These are phyloP conservation scores for Penicillium dipodomyicola DNA, from an alignment of 495 filamentous ascomycete genomes.

Conservation along the genomic window DNA sequence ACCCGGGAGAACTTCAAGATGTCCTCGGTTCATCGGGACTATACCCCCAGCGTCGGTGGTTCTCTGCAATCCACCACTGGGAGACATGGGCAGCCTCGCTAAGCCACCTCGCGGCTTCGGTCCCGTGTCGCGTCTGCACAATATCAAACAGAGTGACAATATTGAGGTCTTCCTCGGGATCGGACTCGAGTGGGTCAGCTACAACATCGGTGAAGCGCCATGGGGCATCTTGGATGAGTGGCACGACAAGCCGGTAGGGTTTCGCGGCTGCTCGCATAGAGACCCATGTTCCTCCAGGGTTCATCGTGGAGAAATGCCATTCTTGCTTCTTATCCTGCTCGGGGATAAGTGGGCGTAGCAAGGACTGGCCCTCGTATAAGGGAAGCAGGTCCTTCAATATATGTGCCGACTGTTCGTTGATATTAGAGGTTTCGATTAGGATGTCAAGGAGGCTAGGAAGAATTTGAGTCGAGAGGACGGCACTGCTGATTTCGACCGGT, in stretches of 20 bases:
- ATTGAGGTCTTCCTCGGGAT: constrained; percentile 21
- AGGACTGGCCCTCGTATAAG: constrained; percentile 44
- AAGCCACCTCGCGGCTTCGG: constrained; percentile 34
- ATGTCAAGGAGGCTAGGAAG: constrained; percentile 45
- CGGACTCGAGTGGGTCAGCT: constrained; percentile 27
- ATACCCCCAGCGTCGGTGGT: constrained; percentile 20
- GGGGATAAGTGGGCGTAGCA: constrained; percentile 27
- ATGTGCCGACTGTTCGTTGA: constrained; percentile 22
- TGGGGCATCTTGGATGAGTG: constrained; percentile 32
- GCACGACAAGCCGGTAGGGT: constrained; percentile 38
- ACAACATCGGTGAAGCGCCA: constrained; percentile 38
- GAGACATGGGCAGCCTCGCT: constrained; percentile 36
- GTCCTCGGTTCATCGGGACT: constrained; percentile 6
- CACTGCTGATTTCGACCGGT: constrained; percentile 31
- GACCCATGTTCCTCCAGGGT: constrained; percentile 39
- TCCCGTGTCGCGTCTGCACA: constrained; percentile 26
- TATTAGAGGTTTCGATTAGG: constrained; percentile 34
- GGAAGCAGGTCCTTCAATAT: constrained; percentile 33
- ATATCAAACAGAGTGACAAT: constrained; percentile 22
- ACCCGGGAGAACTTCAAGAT: background rate
- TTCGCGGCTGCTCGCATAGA: constrained; percentile 34
- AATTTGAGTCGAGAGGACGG: constrained; percentile 37
- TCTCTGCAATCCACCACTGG: constrained; percentile 37
- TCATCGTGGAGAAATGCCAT: constrained; percentile 45
- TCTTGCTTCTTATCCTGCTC: constrained; percentile 22